These are phyloP conservation scores for Pyrus pyrifolia DNA, from an alignment of 306 rosid species.

Conservation along the genomic window DNA sequence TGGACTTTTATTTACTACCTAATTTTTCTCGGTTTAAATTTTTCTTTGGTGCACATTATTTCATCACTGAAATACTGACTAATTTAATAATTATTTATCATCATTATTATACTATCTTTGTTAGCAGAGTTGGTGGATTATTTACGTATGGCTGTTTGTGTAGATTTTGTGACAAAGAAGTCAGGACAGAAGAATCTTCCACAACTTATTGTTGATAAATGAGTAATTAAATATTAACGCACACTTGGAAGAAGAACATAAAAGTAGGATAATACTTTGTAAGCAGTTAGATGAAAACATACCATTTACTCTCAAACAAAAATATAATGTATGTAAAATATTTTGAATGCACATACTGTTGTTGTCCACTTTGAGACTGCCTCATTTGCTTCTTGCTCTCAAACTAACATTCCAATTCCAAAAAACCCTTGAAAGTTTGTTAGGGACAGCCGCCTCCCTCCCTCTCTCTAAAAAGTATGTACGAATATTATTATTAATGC, in stretches of 20 bases:
- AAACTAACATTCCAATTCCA: constrained; percentile 5
- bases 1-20: neutral
- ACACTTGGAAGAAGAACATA: neutral
- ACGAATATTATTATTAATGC: neutral
- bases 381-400: neutral
- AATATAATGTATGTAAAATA: too few species aligned
- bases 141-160: neutral
- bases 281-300: neutral
- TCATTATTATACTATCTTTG: neutral
- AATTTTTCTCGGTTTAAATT: too few species aligned
- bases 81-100: neutral
- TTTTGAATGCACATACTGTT: neutral
- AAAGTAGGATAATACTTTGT: neutral
- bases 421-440: constrained; percentile 2
- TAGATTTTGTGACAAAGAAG: neutral
- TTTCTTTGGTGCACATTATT: neutral
- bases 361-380: neutral
- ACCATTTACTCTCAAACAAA: neutral
- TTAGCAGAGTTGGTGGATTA: neutral
- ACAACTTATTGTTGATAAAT: too few species aligned
- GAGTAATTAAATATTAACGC: too few species aligned
- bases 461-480: neutral
- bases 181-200: neutral
- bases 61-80: neutral
- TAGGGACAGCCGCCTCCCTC: neutral